Evolutionary conservation across 352 stramenopile genomes (phyloP).

Genomic region (Phytophthora crassamura): DNA sequence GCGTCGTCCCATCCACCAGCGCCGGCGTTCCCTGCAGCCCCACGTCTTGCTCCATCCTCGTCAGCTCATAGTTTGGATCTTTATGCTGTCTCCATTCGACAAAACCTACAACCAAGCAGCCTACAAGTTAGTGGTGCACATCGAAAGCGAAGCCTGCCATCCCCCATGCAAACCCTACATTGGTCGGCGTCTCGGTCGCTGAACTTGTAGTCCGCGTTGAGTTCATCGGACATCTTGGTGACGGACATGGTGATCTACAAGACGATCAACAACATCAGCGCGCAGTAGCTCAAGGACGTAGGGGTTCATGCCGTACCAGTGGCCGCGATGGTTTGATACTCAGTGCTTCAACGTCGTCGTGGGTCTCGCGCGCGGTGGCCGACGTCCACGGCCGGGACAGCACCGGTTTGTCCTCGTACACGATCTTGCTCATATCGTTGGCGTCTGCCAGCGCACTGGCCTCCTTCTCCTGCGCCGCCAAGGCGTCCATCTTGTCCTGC

Average conservation of each 20-base stretch:
- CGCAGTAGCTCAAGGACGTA: background rate
- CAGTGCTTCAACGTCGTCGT: conserved; percentile 73
- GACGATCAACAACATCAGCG: conserved; percentile 1
- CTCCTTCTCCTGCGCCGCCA: conserved; percentile 47
- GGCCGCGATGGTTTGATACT: conserved; percentile 57
- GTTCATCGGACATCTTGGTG: conserved; percentile 83
- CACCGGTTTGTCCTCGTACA: conserved; percentile 82
- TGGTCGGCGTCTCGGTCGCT: conserved; percentile 83
- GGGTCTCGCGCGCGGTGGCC: conserved; percentile 51
- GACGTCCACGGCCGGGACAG: conserved; percentile 68
- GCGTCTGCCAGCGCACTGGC: conserved; percentile 30
- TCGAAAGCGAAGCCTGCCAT: background rate
- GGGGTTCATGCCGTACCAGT: conserved; percentile 27
- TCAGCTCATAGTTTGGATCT: conserved; percentile 85
- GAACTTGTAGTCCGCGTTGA: conserved; percentile 88
- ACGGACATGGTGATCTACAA: conserved; percentile 76
- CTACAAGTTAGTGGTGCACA: background rate
- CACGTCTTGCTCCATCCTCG: conserved; percentile 77
- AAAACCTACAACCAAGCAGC: conserved; percentile 52
- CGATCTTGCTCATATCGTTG: conserved; percentile 59
- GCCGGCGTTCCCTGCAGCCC: conserved; percentile 75
- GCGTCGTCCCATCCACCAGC: conserved; percentile 72
- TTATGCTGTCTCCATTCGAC: conserved; percentile 89
- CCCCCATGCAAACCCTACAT: conserved; percentile 37
- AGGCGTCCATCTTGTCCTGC: conserved; percentile 50